Evolutionary conservation across 2,329 filamentous ascomycete species (phyloP), one percentile per base, ranked within the genome.

Genomic region (Tricladium varicosporioides): DNA sequence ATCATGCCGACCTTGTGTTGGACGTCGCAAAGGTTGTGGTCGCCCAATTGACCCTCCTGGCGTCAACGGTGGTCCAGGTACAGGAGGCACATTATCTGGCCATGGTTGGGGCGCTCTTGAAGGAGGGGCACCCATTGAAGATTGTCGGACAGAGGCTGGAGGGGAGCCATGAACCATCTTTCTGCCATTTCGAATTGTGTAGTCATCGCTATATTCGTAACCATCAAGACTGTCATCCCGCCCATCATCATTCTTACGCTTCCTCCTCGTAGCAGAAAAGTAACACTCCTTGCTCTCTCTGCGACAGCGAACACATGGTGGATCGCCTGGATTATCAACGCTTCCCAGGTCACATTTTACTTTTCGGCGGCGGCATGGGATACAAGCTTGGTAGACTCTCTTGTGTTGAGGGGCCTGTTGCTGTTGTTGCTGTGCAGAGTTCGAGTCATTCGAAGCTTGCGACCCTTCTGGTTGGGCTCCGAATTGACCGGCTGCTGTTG

Each of bases 261-360:
- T 97, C 70, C 94, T 86, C 51, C 94, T 83, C 32, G 92, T 97
- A 16, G 92, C 91, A 61, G 92, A 96, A 78, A 99, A 99, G 80
- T 88, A 96, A 78, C 94, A 99, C 68, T 96, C 88, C 73, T 97
- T 97, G 76, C 88, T 91, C 78, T 99, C 94, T 65, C 94, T 87
- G 53, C 92, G 88, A 72, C 94, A 99, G 70, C 94, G 86, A 58
- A 93, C 89, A 73, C 94, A 99, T 2, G 94, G 94, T 54, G 93
- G 93, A 67, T 96, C 91, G 73, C 92, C 86, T 19, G 94, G 94
- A 67, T 94, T 93, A 75, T 97, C 94, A 70, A 97, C 93, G 68
- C 87, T 88, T 36, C 80, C 80, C 48, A 84, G 73, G 62, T 83
- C 80, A 70, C 82, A 85, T 52, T 80, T 78, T 5, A 78, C 76